Evolutionary conservation across 495 filamentous ascomycete genomes (phyloP), one percentile per base, ranked within the genome.

Genomic region (Corynascus novoguineensis): DNA sequence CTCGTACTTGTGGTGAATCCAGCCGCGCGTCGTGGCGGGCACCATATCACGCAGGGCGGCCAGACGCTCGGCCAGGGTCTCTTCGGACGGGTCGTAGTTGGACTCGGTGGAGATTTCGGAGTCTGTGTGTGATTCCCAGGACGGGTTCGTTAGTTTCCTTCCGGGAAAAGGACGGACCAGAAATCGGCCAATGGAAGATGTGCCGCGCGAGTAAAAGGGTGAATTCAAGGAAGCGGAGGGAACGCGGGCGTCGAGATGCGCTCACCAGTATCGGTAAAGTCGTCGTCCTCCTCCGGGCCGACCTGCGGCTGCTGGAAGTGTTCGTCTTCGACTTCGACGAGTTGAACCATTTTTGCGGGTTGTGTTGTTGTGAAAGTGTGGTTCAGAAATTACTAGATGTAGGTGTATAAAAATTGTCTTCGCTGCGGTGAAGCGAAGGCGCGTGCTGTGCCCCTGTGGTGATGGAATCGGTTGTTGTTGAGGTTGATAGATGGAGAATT

Each of bases 291-390:
- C 57, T 86, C 83, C 58, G 75, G 76, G 46, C 88, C 80, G 44
- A 79, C 76, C 62, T 87, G 84, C 72, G 88, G 87, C 64, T 85
- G 72, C 68, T 83, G 76, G 79, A 97, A 96, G 72, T 93, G 89
- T 77, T 95, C 91, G 71, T 98, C 93, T 60, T 92, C 85, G 68
- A 98, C 92, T 75, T 97, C 95, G 62, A 85, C 86, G 62, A 98
- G 88, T 74, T 95, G 88, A 70, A 98, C 93, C 93, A 98, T 98
- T 66, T 71, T 92, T 75, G 57, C 66, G 70, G 67, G 37, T n/a
- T 64, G 55, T 48, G 53, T 50, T 21, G 14, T 47, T 47, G 47
- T 50, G 22, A 41, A n/a, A n/a, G n/a, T n/a, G 32, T 38, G 34
- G 38, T 44, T 44, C 45, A n/a, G 15, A 10, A 31, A 15, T 6